A percentile compares a stretch with the other conserved stretches of the same genome.
These are phyloP conservation scores for Drechslerella coelobrocha DNA, from an alignment of 2,329 filamentous ascomycete species.

Conservation along the genomic window DNA sequence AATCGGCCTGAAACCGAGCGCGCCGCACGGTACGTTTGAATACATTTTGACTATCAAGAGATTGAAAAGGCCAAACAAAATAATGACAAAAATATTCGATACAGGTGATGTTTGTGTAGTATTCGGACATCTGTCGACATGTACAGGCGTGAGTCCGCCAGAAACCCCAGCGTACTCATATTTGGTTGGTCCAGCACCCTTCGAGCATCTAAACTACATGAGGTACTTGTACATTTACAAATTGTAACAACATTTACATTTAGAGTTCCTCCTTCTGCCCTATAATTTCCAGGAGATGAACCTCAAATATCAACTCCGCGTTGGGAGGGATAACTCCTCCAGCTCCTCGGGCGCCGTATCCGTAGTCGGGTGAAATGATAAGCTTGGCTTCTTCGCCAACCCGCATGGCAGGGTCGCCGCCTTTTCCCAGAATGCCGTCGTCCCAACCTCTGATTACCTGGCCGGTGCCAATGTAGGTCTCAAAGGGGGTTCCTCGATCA, in stretches of 20 bases:
- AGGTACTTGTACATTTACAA: neutral
- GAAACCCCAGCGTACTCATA: too few relatives aligned
- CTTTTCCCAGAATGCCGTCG: conserved; percentile 84
- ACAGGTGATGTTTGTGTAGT: too few relatives aligned
- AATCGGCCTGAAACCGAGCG: too few relatives aligned
- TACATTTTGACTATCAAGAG: too few relatives aligned
- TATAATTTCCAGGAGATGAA: conserved; percentile 82
- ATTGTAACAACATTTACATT: conserved; percentile 11
- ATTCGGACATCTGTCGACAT: too few relatives aligned
- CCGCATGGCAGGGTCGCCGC: conserved; percentile 56
- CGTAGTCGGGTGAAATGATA: conserved; percentile 69
- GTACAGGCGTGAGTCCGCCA: too few relatives aligned
- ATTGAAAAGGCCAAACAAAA: too few relatives aligned
- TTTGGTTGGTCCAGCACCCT: too few relatives aligned
- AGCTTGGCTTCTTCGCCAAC: conserved; percentile 88
- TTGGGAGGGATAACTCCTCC: conserved; percentile 46
- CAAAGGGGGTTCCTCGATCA: conserved; percentile 74
- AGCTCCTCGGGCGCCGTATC: conserved; percentile 28
- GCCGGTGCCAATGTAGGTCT: conserved; percentile 79
- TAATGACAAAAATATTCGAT: too few relatives aligned
- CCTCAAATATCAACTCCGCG: conserved; percentile 75
- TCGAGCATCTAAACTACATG: too few relatives aligned
- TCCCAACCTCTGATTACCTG: conserved; percentile 88
- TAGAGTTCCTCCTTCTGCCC: conserved; percentile 34
- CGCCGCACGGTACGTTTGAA: too few relatives aligned